These are phyloP conservation scores for Suhomyces guaymorum DNA, from an alignment of 1,139 yeast species.

Conservation along the genomic window DNA sequence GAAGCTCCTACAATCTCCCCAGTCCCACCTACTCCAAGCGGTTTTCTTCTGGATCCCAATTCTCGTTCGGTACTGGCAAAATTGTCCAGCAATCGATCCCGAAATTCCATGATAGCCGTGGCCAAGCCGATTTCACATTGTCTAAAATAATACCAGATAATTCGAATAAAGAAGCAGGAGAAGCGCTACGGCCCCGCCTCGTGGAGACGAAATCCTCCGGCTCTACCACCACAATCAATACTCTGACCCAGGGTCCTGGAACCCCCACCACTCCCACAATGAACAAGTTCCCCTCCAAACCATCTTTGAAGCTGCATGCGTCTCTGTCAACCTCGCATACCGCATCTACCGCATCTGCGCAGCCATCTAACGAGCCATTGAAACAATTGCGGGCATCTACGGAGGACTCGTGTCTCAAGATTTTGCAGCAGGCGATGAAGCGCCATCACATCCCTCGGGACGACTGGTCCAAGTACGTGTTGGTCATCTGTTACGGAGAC, in stretches of 20 bases:
- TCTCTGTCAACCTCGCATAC: slow-evolving; percentile 20
- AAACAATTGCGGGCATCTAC: slow-evolving; percentile 85
- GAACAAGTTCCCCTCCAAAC: slow-evolving; percentile 14
- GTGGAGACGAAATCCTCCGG: slow-evolving; percentile 33
- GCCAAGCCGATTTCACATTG: slow-evolving; percentile 17
- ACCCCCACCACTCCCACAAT: slow-evolving; percentile 13
- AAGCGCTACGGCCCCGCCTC: slow-evolving; percentile 29
- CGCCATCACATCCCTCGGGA: slow-evolving; percentile 76
- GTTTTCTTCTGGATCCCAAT: slow-evolving; percentile 40
- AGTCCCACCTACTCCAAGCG: slow-evolving; percentile 46
- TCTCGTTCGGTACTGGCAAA: slow-evolving; percentile 48
- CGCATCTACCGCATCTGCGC: slow-evolving; percentile 4
- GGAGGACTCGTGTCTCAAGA: slow-evolving; percentile 89
- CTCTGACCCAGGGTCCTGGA: slow-evolving; percentile 10
- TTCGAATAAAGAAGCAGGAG: slow-evolving; percentile 9
- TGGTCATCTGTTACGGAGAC: slow-evolving; percentile 89
- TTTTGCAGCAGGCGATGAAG: slow-evolving; percentile 85
- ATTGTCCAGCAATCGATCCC: slow-evolving; percentile 34
- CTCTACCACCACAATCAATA: slow-evolving; percentile 19
- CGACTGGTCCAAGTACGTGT: slow-evolving; percentile 87
- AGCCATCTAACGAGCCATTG: slow-evolving; percentile 58
- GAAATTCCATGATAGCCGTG: slow-evolving; percentile 18
- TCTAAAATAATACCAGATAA: slow-evolving; percentile 13
- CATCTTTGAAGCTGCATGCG: slow-evolving; percentile 17
- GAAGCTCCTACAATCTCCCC: slow-evolving; percentile 24